These are phyloP conservation scores for Cyclotella baltica DNA, from an alignment of 108 stramenopile species.

Conservation along the genomic window DNA sequence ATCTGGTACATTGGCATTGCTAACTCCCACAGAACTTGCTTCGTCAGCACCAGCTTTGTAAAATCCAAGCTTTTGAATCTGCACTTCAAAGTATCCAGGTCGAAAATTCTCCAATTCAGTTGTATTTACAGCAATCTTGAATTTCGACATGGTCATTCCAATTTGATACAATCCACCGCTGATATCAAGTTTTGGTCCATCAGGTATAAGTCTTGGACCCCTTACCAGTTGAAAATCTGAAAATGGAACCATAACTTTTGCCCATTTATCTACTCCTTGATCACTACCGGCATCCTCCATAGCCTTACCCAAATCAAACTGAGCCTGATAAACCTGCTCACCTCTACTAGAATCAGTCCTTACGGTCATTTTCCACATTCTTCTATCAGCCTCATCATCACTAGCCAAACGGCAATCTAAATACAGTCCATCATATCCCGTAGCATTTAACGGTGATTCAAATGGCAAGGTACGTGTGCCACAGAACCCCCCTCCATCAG, in stretches of 20 bases:
- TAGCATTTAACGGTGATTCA: constrained; percentile 55
- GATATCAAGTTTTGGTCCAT: constrained; percentile 65
- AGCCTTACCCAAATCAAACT: constrained; percentile 56
- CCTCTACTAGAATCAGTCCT: constrained; percentile 64
- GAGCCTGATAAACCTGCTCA: constrained; percentile 78
- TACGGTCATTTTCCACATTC: constrained; percentile 83
- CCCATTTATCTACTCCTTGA: constrained; percentile 51
- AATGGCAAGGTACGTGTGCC: constrained; percentile 81
- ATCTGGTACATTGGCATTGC: constrained; percentile 17
- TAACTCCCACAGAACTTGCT: background rate
- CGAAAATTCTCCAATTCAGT: constrained; percentile 77
- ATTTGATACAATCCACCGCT: constrained; percentile 76
- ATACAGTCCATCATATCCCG: constrained; percentile 65
- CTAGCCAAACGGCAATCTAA: constrained; percentile 65
- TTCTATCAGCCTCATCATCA: constrained; percentile 71
- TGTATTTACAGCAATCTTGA: constrained; percentile 63
- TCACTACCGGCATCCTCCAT: constrained; percentile 28
- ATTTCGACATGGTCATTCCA: constrained; percentile 80
- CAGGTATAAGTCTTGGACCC: constrained; percentile 70
- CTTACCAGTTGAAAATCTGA: constrained; percentile 68
- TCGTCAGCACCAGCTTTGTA: constrained; percentile 23
- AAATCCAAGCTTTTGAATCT: constrained; percentile 70
- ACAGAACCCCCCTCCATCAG: constrained; percentile 85
- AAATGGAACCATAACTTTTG: constrained; percentile 66
- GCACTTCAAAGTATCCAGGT: constrained; percentile 80